Base-by-base conservation (phyloP, 139 green algal genomes). In the Auxenochlorella pyrenoidosa region DNA sequence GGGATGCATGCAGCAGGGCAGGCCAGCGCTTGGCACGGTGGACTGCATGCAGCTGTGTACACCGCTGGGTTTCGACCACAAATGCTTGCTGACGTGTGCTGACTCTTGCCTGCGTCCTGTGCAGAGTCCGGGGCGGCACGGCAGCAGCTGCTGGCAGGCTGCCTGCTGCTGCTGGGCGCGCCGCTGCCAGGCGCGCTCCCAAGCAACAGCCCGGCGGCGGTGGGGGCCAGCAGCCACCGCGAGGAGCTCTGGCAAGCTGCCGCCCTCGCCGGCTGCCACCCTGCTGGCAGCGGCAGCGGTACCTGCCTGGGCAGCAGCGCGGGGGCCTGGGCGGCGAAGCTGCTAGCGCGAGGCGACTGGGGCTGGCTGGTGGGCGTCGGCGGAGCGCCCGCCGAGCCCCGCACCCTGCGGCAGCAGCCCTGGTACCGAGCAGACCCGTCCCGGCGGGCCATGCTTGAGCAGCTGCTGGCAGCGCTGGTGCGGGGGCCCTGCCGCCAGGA, bases 101-200 rank as follows among this genome's bases (percentile, higher is more conserved):
- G 15, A 2, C 30, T 32, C 40, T 34, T 16, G 2, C 34, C 24
- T 16, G 44, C 36, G 13, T 30, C 36, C 76, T 24, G 8, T 86
- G 79, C 89, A 90, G 90, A 85, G 59, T 86, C 82, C 13, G 54
- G 51, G 8, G 71, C 51, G 26, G 85, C 88, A 5, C 65, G 88
- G 72, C 90, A 86, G 84, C 59, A 91, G 83, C 87, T 97, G 28
- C 76, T 94, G 30, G 72, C 93, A 21, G 92, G 90, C 30, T 87
- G 82, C 85, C 72, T 94, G 66, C 79, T 86, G 36, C 88, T 97
- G 79, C 87, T 97, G 78, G 94, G 94, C 0, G 91, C 89, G 32
- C 89, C 92, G 1, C 82, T 96, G 66, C 83, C 76, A 0, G 13
- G 26, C 32, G 43, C 19, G 43, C 88, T 83, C 75, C 83, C 83